These are phyloP conservation scores for Acer saccharum DNA, from an alignment of 345 rosid genomes.

Conservation along the genomic window DNA sequence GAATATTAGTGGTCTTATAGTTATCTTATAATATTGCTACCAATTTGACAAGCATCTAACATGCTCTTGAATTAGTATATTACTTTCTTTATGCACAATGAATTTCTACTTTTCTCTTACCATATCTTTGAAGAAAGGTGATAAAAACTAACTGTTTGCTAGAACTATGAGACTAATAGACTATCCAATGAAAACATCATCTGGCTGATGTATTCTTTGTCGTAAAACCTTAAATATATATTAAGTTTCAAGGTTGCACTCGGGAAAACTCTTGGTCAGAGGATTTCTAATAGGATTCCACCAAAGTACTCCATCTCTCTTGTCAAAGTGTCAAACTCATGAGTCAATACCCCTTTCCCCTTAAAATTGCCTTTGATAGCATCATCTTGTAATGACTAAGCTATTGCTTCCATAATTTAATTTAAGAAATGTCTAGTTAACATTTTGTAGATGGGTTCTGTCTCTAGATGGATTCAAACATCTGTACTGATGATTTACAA, in stretches of 20 bases:
- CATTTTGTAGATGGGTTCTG: background rate
- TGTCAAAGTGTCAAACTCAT: background rate
- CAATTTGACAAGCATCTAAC: background rate
- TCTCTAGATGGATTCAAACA: background rate
- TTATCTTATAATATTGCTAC: too few species aligned
- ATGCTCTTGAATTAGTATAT: background rate
- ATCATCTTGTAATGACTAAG: background rate
- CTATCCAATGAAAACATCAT: background rate
- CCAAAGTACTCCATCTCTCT: background rate
- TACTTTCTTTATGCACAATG: background rate
- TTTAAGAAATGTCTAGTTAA: background rate
- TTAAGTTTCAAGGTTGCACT: background rate
- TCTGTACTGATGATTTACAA: background rate
- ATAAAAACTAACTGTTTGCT: background rate
- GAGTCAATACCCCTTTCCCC: background rate
- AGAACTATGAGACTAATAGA: background rate
- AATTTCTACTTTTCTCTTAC: background rate
- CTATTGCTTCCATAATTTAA: background rate
- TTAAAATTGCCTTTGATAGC: background rate
- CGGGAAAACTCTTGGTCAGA: background rate
- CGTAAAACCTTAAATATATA: background rate
- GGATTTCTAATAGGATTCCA: background rate
- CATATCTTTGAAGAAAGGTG: background rate
- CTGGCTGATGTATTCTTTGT: background rate
- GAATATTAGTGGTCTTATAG: too few species aligned